Base-by-base conservation (phyloP, 352 stramenopile species). In the Pythium utonaiense region DNA sequence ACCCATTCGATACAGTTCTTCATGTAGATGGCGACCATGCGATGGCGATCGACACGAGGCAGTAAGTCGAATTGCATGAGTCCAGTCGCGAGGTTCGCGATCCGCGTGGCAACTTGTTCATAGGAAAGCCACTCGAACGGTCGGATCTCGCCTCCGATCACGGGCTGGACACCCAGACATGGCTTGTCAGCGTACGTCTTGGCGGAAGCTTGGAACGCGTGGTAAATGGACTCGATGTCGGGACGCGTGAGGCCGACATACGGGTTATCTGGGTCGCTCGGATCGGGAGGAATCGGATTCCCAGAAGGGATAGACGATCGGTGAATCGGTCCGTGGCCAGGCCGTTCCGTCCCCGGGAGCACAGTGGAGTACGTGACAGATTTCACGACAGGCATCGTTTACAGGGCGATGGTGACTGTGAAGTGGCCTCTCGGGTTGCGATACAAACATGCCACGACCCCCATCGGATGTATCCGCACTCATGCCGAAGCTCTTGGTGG, bases 1-100 rank as follows among this genome's bases (percentile, higher is more conserved):
- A 97, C 73, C 93, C 96, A 99, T 62, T 99, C 96, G 40, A 96
- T 85, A 14, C 83, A 96, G 69, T 99, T 99, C 68, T 95, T 97
- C 78, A 97, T 97, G 75, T 98, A 99, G 50, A 99, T 83, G 27
- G 80, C 94, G 17, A 98, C 51, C 62, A 97, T 89, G 30, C 73
- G 72, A 36, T 89, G 55, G 19, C 72, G 68, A 44, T 85, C 69
- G 27, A 75, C 52, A 1, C 40, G 53, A 6, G 75, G 71, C 17
- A 91, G 41, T 22, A 91, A 58, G 3, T 75, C 54, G 8, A 77
- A 56, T 19, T 76, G 66, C 57, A 83, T 71, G 45, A 91, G 65
- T 19, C 74, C 81, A 22, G 71, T 66, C 6, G 71, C 74, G 13
- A 74, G 27, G 28, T 80, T 71, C 19, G 62, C 31, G 1, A 83